Base-by-base conservation (phyloP, 2,329 filamentous ascomycete species). In the Colletotrichum melonis region DNA sequence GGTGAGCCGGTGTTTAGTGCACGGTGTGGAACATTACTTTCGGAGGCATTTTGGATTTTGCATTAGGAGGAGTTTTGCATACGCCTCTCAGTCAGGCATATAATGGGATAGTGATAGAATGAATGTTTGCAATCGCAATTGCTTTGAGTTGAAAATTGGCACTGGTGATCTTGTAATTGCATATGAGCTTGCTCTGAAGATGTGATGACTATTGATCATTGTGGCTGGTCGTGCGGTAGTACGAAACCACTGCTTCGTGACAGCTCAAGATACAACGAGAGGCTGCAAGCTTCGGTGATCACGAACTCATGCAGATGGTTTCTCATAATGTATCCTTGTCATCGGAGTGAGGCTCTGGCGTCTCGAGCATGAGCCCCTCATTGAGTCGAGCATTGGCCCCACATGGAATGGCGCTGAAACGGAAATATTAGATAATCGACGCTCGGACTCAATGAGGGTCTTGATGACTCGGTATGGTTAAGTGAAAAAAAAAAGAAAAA, bases 31-130 rank as follows among this genome's bases (percentile, higher is more conserved):
- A 14, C 12, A 42, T 55, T 66, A 55, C 28, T 46, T 58, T 55
- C 9, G 67, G 22, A 62, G 54, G 56, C 56, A 73, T 63, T 66
- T 56, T 60, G 26, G 30, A 55, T 57, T 69, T 57, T 69, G 65
- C 69, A 63, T 38, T 7, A 57, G 60, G 35, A 62, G 71, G 56
- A 60, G 67, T 65, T 57, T 26, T 59, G 46, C 54, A 60, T 70
- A 35, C 30, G 55, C 67, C 55, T 59, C 19, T 32, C 16, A 12
- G 7, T 46, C 14, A 66, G 16, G 16, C 42, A 49, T 22, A 30
- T 65, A 52, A 65, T 62, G 62, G 60, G 28, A 57, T 24, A 62
- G 49, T 28, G 46, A 73, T 64, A 72, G 59, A 68, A 11, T 46
- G 9, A 28, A 64, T 11, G 38, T 49, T 22, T 67, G 56, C 35